Evolutionary conservation across 768 basidiomycete genomes (phyloP).

Genomic region (Tricholoma sp.): DNA sequence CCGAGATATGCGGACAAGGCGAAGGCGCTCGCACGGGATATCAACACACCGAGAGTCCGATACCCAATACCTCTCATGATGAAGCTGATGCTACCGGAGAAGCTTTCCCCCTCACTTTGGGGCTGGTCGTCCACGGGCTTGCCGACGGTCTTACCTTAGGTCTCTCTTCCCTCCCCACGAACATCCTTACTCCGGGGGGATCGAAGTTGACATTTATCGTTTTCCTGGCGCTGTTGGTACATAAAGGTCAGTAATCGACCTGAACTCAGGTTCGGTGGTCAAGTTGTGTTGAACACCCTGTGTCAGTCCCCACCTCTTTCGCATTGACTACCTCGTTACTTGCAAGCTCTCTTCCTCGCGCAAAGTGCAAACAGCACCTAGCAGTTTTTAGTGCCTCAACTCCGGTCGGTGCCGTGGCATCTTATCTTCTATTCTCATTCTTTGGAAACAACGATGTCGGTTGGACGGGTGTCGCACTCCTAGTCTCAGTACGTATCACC

Average conservation of each 20-base stretch:
- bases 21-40: constrained; percentile 22
- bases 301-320: constrained; percentile 81
- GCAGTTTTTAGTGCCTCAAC: constrained; percentile 80
- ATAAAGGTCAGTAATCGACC: constrained; percentile 61
- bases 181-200: constrained; percentile 20
- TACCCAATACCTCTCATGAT: constrained; percentile 7
- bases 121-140: constrained; percentile 81
- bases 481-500: constrained; percentile 66
- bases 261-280: background rate
- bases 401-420: constrained; percentile 74
- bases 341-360: constrained; percentile 62
- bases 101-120: constrained; percentile 75
- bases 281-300: background rate
- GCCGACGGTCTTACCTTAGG: constrained; percentile 94
- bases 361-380: constrained; percentile 70
- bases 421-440: constrained; percentile 61
- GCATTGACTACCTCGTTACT: constrained; percentile 84
- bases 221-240: constrained; percentile 86
- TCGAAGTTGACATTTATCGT: constrained; percentile 71
- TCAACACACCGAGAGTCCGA: constrained; percentile 12
- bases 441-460: constrained; percentile 41
- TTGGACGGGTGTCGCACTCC: constrained; percentile 73
- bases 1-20: constrained; percentile 51
- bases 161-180: constrained; percentile 50
- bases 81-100: constrained; percentile 22